Evolutionary conservation across 2,329 filamentous ascomycete genomes (phyloP), one percentile per base, ranked within the genome.

Genomic region (Venturia carpophila): DNA sequence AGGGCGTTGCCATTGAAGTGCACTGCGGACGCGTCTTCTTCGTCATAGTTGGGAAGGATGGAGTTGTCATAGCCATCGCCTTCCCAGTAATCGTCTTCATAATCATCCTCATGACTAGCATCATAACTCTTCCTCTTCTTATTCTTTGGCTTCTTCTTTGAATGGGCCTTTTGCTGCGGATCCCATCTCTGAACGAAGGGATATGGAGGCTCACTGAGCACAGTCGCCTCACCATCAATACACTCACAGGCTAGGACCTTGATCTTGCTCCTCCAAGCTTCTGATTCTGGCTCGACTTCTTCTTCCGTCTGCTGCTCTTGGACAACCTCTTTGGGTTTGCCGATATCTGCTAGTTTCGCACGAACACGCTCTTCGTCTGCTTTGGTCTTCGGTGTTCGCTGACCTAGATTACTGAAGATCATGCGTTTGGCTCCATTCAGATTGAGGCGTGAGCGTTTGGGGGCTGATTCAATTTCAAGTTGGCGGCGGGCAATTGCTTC

Each of bases 171-270:
- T 70, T 92, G 89, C 67, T 91, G 87, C 3, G 84, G 83, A 74
- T 96, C 91, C 93, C 92, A 97, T 60, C 90, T 84, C 74, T 97
- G 92, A 19, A 89, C 80, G 74, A 97, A 97, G 0, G 92, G 92
- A 71, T 95, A 97, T 0, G 92, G 90, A 0, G 93, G 92, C 42
- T 90, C 83, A 64, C 84, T 89, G 58, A 96, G 79, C 41, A 83
- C 78, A 47, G 91, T 77, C 5, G 81, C 83, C 39, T 89, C 83
- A 41, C 71, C 70, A n/a, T 89, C 82, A 67, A 86, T 85, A 75
- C 92, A 97, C 74, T 97, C 93, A 0, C 95, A 90, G 27, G 91
- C 92, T 30, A 84, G 83, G 67, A 96, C 85, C 13, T 79, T 82
- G 67, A 97, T 87, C 69, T 86, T 91, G 5, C 84, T 78, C 69